Evolutionary conservation across 441 rosid genomes (phyloP), one percentile per base, ranked within the genome.

Genomic region (Eutrema salsugineum): DNA sequence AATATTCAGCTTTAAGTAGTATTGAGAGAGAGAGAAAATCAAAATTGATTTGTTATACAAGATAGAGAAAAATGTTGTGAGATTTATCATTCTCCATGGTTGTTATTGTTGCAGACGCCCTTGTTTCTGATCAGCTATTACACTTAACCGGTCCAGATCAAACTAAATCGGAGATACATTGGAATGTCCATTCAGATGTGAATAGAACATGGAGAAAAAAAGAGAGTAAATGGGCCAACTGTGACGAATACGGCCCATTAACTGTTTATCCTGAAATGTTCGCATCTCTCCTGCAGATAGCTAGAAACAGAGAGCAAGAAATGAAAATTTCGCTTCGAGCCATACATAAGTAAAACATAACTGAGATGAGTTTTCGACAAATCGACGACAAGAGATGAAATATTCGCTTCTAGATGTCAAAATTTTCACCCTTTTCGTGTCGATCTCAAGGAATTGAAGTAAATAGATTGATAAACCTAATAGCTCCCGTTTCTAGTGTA

Each of bases 301-400:
- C 40, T 65, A 14, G 53, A 65, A 57, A 33, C 66, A 38, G 67
- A 73, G 56, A 66, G 2, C 33, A 28, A 51, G 17, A 51, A n/a
- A n/a, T n/a, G n/a, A n/a, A n/a, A n/a, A n/a, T n/a, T n/a, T n/a
- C n/a, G n/a, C n/a, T n/a, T 66, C 49, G 62, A 66, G 7, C 1
- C 33, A 30, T 66, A 16, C 60, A 16, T 15, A 24, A 51, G 12
- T 10, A 24, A 24, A 49, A 28, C 19, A 53, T 6, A 12, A 11
- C 11, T 38, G 35, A 44, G 24, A 63, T 12, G 55, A 54, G 40
- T 3, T 11, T 11, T 14, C 44, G 16, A 5, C 9, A 4, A 20
- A 44, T 47, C 70, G 40, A 62, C 15, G 15, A 16, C 4, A 12
- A 28, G 14, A 16, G 2, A 9, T 7, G 38, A 10, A 43, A 43